Evolutionary conservation across 805 yeast species (phyloP), one percentile per base, ranked within the genome.

Genomic region (Wickerhamiella kurtzmanii): DNA sequence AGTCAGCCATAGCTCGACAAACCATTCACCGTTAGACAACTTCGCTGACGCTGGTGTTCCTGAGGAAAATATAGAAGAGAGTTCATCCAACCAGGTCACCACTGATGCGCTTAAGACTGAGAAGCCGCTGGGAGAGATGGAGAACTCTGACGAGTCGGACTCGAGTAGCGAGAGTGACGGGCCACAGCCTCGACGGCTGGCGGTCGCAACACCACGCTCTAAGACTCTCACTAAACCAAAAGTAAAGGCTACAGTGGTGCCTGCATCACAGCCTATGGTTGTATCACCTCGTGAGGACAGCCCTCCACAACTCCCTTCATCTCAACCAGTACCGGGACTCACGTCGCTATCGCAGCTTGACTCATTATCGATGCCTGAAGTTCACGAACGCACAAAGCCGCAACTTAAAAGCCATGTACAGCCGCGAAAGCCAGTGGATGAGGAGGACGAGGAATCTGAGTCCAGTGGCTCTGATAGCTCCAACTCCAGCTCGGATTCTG

Each of bases 301-400:
- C n/a, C n/a, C n/a, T n/a, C n/a, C 32, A 11, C 19, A 22, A 38
- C 8, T 38, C 8, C 25, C 41, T 20, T 8, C 15, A 25, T 20
- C 41, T 5, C 41, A 17, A 8, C 41, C 41, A 21, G 41, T 38
- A 19, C 41, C 41, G 25, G 41, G 41, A 15, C 41, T 38, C 41
- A 18, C 20, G 25, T 19, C 41, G 5, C 25, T 38, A 15, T 38
- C 41, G 5, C 41, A 38, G 25, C 25, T 38, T 15, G n/a, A 13
- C 8, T 11, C 15, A 5, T 8, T 38, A 15, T 13, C 25, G 9
- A 5, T 38, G 15, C 41, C 41, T 6, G 41, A 38, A 21, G 41
- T 38, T 13, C 41, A 38, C 25, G 41, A 38, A 16, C 41, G 25
- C 8, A 18, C 18, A 13, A 18, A 18, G 18, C 41, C 41, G 19